A percentile compares a stretch with the other conserved stretches of the same genome.
Evolutionary conservation across 2,329 filamentous ascomycete species (phyloP).

Genomic region (Ophiobolus disseminans): DNA sequence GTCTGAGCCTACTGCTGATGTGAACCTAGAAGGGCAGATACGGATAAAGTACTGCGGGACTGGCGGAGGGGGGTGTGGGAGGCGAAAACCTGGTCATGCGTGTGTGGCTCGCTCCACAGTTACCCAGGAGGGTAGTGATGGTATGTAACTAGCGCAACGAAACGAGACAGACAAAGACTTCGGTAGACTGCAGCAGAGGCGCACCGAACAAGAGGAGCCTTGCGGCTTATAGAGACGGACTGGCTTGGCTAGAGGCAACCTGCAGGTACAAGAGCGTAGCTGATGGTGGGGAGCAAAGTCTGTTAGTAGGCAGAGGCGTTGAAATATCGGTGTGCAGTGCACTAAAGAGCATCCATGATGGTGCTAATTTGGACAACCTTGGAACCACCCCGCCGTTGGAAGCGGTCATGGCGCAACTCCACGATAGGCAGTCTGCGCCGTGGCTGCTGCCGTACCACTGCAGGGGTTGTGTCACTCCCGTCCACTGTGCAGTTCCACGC

Average conservation of each 20-base stretch:
- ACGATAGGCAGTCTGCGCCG: conserved; percentile 38
- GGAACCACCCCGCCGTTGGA: conserved; percentile 33
- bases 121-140: conserved; percentile 30
- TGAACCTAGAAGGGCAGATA: conserved; percentile 31
- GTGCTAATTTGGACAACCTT: conserved; percentile 36
- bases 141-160: conserved; percentile 38
- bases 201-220: conserved; percentile 32
- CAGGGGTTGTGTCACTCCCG: conserved; percentile 27
- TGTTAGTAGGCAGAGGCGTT: conserved; percentile 28
- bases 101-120: conserved; percentile 38
- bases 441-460: conserved; percentile 31
- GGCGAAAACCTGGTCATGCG: conserved; percentile 42
- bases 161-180: conserved; percentile 32
- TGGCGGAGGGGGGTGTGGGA: conserved; percentile 33
- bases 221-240: conserved; percentile 36
- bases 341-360: conserved; percentile 28
- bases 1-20: conserved; percentile 27
- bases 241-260: conserved; percentile 29
- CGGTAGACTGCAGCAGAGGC: conserved; percentile 31
- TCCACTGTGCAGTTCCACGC: conserved; percentile 19
- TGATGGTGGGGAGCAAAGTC: conserved; percentile 32
- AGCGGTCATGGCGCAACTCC: conserved; percentile 26
- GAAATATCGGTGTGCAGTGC: conserved; percentile 42
- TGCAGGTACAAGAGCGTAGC: conserved; percentile 35
- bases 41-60: conserved; percentile 43